Evolutionary conservation across 495 filamentous ascomycete genomes (phyloP).

Genomic region (Hypoxylon perforatum): DNA sequence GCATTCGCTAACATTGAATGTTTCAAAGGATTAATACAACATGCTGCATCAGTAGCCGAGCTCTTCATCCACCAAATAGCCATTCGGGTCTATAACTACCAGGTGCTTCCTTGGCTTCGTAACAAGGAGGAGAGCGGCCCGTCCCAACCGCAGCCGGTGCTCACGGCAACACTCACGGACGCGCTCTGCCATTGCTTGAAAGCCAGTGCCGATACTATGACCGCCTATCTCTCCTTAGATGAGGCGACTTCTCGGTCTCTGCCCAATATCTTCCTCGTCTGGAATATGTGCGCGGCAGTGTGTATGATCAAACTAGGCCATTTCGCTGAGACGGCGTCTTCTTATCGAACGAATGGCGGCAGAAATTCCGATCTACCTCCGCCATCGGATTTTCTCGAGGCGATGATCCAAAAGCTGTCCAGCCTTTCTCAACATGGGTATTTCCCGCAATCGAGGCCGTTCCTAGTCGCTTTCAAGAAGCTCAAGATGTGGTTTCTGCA

Average conservation of each 20-base stretch:
- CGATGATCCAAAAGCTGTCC: constrained; percentile 26
- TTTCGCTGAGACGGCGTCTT: constrained; percentile 15
- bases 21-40: constrained; percentile 13
- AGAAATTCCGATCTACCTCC: constrained; percentile 8
- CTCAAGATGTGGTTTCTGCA: constrained; percentile 32
- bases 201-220: constrained; percentile 6
- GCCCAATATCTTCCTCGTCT: constrained; percentile 28
- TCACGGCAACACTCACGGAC: constrained; percentile 22
- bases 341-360: not conserved
- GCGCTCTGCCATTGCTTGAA: constrained; percentile 33
- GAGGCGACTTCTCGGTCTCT: constrained; percentile 27
- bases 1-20: not conserved
- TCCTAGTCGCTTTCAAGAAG: constrained; percentile 31
- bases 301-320: constrained; percentile 28
- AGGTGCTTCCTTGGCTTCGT: constrained; percentile 7
- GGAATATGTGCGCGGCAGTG: constrained; percentile 29
- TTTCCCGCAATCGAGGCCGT: constrained; percentile 36
- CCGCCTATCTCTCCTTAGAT: constrained; percentile 29
- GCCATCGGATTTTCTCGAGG: constrained; percentile 10
- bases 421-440: constrained; percentile 23
- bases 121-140: constrained; percentile 2
- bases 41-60: constrained; percentile 23
- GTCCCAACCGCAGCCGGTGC: not conserved
- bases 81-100: constrained; percentile 14
- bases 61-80: constrained; percentile 38